These are phyloP conservation scores for Neoscytalidium dimidiatum DNA, from an alignment of 2,329 filamentous ascomycete species.

Conservation along the genomic window DNA sequence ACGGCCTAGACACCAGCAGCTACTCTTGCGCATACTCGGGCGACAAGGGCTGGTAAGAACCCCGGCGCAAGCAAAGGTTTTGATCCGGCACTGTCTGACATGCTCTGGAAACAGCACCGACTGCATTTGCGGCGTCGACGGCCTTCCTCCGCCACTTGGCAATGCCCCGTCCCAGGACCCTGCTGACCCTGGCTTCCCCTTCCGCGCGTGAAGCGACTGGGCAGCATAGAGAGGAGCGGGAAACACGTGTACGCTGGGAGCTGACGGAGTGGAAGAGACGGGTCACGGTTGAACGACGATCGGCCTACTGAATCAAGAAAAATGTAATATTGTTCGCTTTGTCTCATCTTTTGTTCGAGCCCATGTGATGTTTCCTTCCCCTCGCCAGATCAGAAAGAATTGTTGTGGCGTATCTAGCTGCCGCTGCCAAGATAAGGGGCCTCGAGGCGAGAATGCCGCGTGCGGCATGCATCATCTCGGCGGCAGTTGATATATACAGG, in stretches of 20 bases:
- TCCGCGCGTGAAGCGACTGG: neutral
- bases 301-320: no score
- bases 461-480: neutral
- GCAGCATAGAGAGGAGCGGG: neutral
- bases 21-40: neutral
- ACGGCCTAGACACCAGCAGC: neutral
- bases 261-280: no score
- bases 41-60: neutral
- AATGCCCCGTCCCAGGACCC: neutral
- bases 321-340: no score
- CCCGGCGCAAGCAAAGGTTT: neutral
- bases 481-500: neutral
- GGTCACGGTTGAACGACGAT: no score
- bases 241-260: no score
- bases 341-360: no score
- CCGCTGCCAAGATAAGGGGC: no score
- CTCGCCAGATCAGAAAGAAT: no score
- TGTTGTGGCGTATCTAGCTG: no score
- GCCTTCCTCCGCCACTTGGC: neutral
- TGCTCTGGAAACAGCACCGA: neutral
- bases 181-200: neutral
- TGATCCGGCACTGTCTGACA: neutral
- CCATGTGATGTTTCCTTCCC: no score
- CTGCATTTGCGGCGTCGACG: neutral
- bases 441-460: no score